These are phyloP conservation scores for Leishmania martiniquensis DNA, from an alignment of 208 protist species.

Conservation along the genomic window DNA sequence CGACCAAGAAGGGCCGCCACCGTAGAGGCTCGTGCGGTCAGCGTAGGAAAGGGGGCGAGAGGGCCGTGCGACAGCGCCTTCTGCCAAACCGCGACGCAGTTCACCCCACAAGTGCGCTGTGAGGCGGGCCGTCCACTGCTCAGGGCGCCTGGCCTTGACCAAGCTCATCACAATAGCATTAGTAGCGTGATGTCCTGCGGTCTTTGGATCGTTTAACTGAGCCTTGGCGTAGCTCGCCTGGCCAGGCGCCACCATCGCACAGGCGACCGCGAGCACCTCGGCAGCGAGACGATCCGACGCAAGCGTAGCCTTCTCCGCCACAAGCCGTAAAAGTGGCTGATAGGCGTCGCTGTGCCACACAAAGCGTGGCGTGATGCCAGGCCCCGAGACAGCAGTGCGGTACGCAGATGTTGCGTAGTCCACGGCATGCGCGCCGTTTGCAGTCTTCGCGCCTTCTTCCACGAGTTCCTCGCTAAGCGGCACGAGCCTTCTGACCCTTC, in stretches of 20 bases:
- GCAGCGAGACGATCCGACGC: slow-evolving; percentile 1
- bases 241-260: not conserved
- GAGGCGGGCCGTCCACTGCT: not conserved
- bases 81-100: not conserved
- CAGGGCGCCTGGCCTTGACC: not conserved
- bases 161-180: not conserved
- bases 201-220: no score
- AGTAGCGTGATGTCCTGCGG: not conserved
- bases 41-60: not conserved
- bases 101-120: slow-evolving; percentile 6
- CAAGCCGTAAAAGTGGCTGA: not conserved
- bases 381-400: not conserved
- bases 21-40: not conserved
- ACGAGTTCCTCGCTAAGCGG: not conserved
- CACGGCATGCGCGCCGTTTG: not conserved
- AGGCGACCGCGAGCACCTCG: slow-evolving; percentile 1
- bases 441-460: not conserved
- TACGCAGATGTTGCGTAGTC: not conserved
- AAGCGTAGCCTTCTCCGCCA: not conserved
- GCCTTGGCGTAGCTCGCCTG: not conserved
- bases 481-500: not conserved
- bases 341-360: slow-evolving; percentile 18
- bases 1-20: not conserved
- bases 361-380: not conserved
- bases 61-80: not conserved